These are phyloP conservation scores for Aleurites moluccanus DNA, from an alignment of 441 rosid genomes.

Conservation along the genomic window DNA sequence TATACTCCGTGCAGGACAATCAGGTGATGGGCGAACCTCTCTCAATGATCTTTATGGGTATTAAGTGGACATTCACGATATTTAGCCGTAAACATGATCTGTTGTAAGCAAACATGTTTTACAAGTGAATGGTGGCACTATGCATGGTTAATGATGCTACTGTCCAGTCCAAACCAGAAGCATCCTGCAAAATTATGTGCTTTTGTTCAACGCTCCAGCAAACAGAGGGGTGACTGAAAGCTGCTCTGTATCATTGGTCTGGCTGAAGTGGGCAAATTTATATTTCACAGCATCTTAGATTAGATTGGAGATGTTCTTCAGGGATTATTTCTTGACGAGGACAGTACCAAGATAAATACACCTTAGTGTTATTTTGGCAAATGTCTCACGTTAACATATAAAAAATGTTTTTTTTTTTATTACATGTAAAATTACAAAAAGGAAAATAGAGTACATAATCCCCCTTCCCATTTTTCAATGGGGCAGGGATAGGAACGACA, in stretches of 20 bases:
- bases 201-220: neutral
- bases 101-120: neutral
- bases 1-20: slow-evolving; percentile 72
- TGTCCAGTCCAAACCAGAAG: neutral
- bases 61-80: slow-evolving; percentile 28
- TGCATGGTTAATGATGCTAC: neutral
- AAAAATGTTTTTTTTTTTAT: too few species aligned
- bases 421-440: too few species aligned
- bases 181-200: neutral
- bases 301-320: neutral
- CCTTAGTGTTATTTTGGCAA: neutral
- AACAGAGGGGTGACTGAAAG: neutral
- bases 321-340: neutral
- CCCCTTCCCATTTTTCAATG: too few species aligned
- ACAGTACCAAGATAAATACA: neutral
- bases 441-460: too few species aligned
- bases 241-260: neutral
- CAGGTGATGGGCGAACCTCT: slow-evolving; percentile 92
- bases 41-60: slow-evolving; percentile 86
- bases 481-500: too few species aligned
- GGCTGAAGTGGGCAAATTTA: neutral
- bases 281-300: neutral
- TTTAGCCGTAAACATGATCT: neutral
- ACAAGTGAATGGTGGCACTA: neutral
- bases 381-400: neutral